Evolutionary conservation across 768 basidiomycete genomes (phyloP).

Genomic region (Podaxis sp.): DNA sequence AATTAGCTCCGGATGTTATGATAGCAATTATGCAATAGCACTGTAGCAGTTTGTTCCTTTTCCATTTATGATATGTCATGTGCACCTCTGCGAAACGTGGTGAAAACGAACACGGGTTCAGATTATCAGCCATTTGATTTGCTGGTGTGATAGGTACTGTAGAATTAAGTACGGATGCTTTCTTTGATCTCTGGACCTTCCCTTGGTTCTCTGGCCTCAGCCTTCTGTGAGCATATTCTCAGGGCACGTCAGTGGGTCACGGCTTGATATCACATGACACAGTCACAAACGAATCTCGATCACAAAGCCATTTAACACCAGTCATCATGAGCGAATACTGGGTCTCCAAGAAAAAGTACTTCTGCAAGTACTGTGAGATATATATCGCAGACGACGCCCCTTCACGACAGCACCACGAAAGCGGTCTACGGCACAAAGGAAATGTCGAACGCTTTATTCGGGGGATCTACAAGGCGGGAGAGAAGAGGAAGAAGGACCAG

Average conservation of each 20-base stretch:
- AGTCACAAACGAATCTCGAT: background rate
- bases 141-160: no score
- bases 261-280: background rate
- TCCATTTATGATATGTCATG: background rate
- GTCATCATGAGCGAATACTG: conserved; percentile 82
- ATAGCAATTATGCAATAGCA: no score
- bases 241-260: background rate
- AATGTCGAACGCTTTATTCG: conserved; percentile 91
- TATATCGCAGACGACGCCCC: conserved; percentile 96
- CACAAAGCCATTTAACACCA: background rate
- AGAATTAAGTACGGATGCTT: no score
- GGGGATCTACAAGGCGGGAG: conserved; percentile 89
- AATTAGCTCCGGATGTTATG: no score
- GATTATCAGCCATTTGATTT: no score
- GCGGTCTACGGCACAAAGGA: conserved; percentile 90
- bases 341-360: conserved; percentile 91
- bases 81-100: no score
- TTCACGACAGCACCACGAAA: conserved; percentile 89
- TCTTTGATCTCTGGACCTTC: no score
- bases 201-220: no score
- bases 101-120: no score
- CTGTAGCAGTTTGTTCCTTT: background rate
- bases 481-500: conserved; percentile 79
- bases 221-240: no score
- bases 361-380: conserved; percentile 96